These are phyloP conservation scores for Leccinum subgranulosum DNA, from an alignment of 768 basidiomycete species.

Conservation along the genomic window DNA sequence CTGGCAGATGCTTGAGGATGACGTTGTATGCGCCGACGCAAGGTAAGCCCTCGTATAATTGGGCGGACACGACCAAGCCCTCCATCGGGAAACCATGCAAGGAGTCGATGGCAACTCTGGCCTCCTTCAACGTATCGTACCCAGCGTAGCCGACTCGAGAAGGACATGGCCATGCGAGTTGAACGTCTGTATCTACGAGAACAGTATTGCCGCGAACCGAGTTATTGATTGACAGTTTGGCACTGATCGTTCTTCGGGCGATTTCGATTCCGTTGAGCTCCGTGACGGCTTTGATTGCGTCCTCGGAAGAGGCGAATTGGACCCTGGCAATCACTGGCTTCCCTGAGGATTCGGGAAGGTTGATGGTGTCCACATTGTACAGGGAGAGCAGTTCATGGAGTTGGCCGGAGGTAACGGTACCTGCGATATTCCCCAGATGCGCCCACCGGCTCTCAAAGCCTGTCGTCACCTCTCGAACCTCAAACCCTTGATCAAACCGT, in stretches of 20 bases:
- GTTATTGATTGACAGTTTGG: constrained; percentile 44
- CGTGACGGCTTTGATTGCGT: constrained; percentile 52
- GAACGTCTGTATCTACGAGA: constrained; percentile 53
- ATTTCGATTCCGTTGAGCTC: constrained; percentile 46
- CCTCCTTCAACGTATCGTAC: constrained; percentile 47
- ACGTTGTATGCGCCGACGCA: constrained; percentile 59
- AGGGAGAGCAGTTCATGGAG: constrained; percentile 39
- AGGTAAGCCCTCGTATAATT: constrained; percentile 54
- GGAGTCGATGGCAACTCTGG: constrained; percentile 47
- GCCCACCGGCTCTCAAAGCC: constrained; percentile 70
- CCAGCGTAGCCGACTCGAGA: constrained; percentile 58
- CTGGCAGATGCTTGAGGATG: constrained; percentile 53
- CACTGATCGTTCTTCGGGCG: constrained; percentile 39
- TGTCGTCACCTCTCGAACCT: constrained; percentile 53
- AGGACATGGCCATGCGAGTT: constrained; percentile 60
- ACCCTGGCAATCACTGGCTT: constrained; percentile 37
- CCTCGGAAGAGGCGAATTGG: constrained; percentile 44
- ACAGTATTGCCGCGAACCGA: constrained; percentile 33
- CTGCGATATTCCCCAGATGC: constrained; percentile 49
- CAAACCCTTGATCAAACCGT: constrained; percentile 58
- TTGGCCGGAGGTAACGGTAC: constrained; percentile 27
- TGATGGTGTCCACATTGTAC: constrained; percentile 43
- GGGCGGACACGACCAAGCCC: constrained; percentile 44
- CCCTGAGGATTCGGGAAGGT: constrained; percentile 25
- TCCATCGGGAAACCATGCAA: constrained; percentile 37